Evolutionary conservation across 768 basidiomycete species (phyloP), one percentile per base, ranked within the genome.

Genomic region (Collybia sordida): DNA sequence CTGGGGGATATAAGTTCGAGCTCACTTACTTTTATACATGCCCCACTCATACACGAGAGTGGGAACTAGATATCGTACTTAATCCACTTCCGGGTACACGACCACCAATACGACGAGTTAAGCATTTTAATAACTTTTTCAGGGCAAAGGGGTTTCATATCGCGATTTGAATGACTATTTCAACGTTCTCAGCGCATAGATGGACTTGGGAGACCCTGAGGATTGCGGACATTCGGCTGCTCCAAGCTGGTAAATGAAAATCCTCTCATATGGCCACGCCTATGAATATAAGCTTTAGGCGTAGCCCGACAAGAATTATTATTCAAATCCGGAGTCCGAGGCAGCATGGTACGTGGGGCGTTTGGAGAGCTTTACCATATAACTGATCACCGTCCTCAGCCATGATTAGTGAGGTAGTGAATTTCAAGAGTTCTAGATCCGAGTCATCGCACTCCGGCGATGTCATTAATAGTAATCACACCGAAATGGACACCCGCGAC

Each of bases 271-370:
- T 40, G 23, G 38, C 28, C 18, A 27, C 35, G 31, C 42, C 38
- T 31, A 52, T 37, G 54, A 39, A 45, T 47, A 53, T 58, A 59
- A 45, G 43, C 51, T 59, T 59, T 53, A 59, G 50, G 53, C 56
- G 59, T 55, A 53, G 49, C 42, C 51, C 47, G 53, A 50, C 49
- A 12, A 47, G 25, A 23, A 42, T 21, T 25, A 24, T 43, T 25
- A 24, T 38, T 23, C n/a, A 34, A 38, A 45, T 39, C 39, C 44
- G 53, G 39, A 47, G 39, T 54, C 53, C 51, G 53, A 59, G 53
- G 58, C 37, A 31, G 31, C 31, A 12, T 31, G 46, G 44, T 53
- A 15, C 31, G 31, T 14, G 31, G 31, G 31, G 31, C 14, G 31
- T 31, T 31, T 6, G 31, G n/a, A 53, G 6, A 22, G 41, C 42